Base-by-base conservation (phyloP, 2,329 filamentous ascomycete genomes). In the Pezicula radicicola region DNA sequence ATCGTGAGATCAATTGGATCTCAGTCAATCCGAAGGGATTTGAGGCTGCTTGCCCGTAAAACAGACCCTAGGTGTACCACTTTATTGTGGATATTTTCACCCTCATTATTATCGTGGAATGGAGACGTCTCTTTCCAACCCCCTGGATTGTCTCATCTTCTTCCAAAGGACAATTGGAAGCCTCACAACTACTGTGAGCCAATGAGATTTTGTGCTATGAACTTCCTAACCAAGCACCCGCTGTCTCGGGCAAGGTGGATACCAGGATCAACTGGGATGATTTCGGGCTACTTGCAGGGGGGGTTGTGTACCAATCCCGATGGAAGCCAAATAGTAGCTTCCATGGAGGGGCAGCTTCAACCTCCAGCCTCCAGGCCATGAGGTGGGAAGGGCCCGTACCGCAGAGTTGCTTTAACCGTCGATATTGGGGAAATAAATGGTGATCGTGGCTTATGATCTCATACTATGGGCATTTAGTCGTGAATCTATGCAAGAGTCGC, bases 21-120 rank as follows among this genome's bases (percentile, higher is more conserved):
- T 33, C 42, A 45, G 42, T 16, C 27, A 10, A 27, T 45, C 42
- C 42, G 42, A 28, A 27, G 19, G 27, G 4, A 16, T 30, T 21
- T 45, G 42, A 45, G 42, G 42, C 42, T 45, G 42, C 27, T 27
- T 15, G 21, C 21, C 27, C 25, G 42, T 45, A 27, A 27, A 27
- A 30, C 21, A 9, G 5, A 45, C 18, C 18, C 10, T 25, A 15
- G 40, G 16, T 42, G 18, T 19, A 21, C 25, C 40, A 13, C 40
- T 42, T 25, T 42, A 19, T 18, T 42, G 40, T 42, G 42, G 30
- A 33, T 33, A 33, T 33, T 33, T 33, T 33, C 30, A 33, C 42
- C 42, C 42, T 45, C 42, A 45, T 45, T 28, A 45, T 45, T 45
- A 45, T 45, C 42, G 42, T 45, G 18, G 16, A 45, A 45, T 16